Conservation (phyloP, 2,329 filamentous ascomycete species). For the Sporothrix sp. region DNA sequence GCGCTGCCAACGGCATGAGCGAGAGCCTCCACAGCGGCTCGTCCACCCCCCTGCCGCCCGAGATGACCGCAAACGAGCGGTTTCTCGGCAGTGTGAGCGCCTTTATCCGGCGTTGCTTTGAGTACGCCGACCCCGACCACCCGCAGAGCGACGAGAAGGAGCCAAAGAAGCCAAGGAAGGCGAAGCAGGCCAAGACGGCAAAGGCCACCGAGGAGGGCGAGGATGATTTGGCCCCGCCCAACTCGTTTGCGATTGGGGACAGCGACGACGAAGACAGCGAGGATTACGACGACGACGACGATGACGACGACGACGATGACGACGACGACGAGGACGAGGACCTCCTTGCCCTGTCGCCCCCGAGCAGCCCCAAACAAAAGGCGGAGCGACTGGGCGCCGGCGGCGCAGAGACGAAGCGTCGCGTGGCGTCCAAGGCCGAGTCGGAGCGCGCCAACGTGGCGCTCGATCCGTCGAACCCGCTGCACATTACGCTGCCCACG, state of each 20-base stretch:
- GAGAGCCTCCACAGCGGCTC: slow-evolving; percentile 22
- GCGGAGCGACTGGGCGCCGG: slow-evolving; percentile 20
- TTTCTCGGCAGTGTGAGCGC: slow-evolving; percentile 90
- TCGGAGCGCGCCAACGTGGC: slow-evolving; percentile 74
- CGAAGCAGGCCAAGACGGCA: neutral
- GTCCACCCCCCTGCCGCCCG: slow-evolving; percentile 32
- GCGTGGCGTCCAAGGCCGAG: slow-evolving; percentile 48
- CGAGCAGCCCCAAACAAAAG: slow-evolving; percentile 34
- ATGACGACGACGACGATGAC: slow-evolving; percentile 38
- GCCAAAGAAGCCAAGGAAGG: neutral
- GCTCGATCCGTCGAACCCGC: slow-evolving; percentile 81
- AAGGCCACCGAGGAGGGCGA: slow-evolving; percentile 20
- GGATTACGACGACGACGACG: slow-evolving; percentile 55
- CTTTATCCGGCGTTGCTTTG: slow-evolving; percentile 92
- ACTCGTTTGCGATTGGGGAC: slow-evolving; percentile 66
- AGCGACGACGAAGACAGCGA: slow-evolving; percentile 49
- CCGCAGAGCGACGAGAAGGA: slow-evolving; percentile 44
- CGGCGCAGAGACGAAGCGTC: slow-evolving; percentile 26
- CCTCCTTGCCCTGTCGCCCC: slow-evolving; percentile 47
- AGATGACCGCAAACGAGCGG: slow-evolving; percentile 66
- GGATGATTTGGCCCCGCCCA: slow-evolving; percentile 25
- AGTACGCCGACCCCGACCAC: slow-evolving; percentile 91
- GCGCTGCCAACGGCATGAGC: slow-evolving; percentile 7
- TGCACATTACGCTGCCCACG: slow-evolving; percentile 92
- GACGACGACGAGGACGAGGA: slow-evolving; percentile 45